phyloP scores from a whole-genome alignment of 2,329 filamentous ascomycete genomes.

The Calonectria crousiana region DNA sequence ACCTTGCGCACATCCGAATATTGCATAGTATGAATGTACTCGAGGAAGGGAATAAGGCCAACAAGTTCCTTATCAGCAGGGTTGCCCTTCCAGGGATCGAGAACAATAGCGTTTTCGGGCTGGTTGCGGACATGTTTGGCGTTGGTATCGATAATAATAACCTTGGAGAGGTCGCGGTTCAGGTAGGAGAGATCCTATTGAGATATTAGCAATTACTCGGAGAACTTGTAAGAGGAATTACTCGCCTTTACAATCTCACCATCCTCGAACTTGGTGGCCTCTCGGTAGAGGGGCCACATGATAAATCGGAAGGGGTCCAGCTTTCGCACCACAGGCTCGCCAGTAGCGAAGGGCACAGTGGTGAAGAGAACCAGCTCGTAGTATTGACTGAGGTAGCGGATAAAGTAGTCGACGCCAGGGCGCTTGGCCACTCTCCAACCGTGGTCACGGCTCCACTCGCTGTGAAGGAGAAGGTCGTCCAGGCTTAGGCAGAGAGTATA shows the following conservation, averaged over 20 bases:
- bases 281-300: constrained; percentile 93
- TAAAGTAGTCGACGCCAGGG: constrained; percentile 95
- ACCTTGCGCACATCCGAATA: constrained; percentile 88
- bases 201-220: constrained; percentile 29
- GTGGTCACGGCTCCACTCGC: constrained; percentile 92
- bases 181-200: constrained; percentile 92
- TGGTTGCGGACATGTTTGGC: constrained; percentile 85
- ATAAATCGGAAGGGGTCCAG: constrained; percentile 96
- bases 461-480: constrained; percentile 94
- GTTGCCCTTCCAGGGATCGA: constrained; percentile 91
- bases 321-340: constrained; percentile 90
- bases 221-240: neutral
- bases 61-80: constrained; percentile 88
- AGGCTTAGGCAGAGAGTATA: constrained; percentile 94
- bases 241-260: constrained; percentile 95
- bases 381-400: constrained; percentile 96
- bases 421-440: constrained; percentile 97
- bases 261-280: constrained; percentile 97
- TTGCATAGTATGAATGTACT: constrained; percentile 96
- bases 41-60: constrained; percentile 92
- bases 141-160: constrained; percentile 93
- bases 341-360: constrained; percentile 84
- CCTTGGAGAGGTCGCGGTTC: constrained; percentile 95
- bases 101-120: constrained; percentile 94
- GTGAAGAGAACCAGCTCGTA: constrained; percentile 98